phyloP scores from a whole-genome alignment of 2,329 filamentous ascomycete genomes.

The Aspergillus melleus region DNA sequence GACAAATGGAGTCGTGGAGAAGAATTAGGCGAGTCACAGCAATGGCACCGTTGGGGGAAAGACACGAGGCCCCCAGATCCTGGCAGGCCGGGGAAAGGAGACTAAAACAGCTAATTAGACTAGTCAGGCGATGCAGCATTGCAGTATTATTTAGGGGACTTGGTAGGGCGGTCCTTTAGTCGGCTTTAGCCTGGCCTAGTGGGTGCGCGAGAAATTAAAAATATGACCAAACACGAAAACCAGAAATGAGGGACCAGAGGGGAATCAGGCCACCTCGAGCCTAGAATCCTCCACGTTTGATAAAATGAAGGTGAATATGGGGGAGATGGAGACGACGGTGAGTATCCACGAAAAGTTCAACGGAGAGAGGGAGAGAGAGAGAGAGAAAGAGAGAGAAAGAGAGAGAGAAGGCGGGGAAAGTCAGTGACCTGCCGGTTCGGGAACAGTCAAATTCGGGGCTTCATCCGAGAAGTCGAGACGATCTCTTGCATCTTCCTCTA shows the following conservation, averaged over 20 bases:
- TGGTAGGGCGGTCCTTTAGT: not conserved
- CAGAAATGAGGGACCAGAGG: not conserved
- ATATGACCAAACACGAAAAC: not conserved
- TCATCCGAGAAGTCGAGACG: not conserved
- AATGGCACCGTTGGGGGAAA: not conserved
- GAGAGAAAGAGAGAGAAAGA: not conserved
- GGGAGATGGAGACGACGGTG: not conserved
- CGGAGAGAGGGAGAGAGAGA: not conserved
- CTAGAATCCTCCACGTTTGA: not conserved
- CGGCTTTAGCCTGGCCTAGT: not conserved
- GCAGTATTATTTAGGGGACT: not conserved
- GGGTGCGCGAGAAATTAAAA: not conserved
- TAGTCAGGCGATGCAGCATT: not conserved
- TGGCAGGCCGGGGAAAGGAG: not conserved
- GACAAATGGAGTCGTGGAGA: not conserved
- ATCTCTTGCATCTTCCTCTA: no score
- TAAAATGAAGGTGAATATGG: not conserved
- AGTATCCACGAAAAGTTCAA: not conserved
- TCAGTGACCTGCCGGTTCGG: no score
- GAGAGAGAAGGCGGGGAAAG: constrained; percentile 1
- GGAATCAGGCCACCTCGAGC: not conserved
- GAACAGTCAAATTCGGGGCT: not conserved
- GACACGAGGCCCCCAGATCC: not conserved
- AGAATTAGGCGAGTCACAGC: not conserved
- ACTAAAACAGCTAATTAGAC: not conserved